Conservation (phyloP, 805 yeast species). For the Kodamaea sagamina region DNA sequence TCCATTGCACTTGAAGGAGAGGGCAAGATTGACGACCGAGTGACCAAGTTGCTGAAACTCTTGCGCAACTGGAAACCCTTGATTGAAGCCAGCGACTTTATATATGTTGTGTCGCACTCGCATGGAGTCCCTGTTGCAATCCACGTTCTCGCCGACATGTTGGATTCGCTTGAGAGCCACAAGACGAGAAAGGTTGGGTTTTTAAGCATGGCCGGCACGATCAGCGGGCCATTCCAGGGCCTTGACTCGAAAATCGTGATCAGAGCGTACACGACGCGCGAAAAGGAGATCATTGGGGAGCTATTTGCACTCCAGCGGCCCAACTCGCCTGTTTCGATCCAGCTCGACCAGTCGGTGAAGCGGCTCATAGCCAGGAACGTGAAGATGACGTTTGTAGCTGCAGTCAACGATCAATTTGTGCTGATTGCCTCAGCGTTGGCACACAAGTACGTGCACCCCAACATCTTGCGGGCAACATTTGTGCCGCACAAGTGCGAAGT, state of each 20-base stretch:
- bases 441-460: conserved; percentile 36
- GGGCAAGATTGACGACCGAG: conserved; percentile 35
- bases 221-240: conserved; percentile 34
- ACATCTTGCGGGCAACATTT: conserved; percentile 33
- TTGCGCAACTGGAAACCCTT: conserved; percentile 36
- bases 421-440: conserved; percentile 37
- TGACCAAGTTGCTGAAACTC: conserved; percentile 25
- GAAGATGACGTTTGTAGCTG: conserved; percentile 38
- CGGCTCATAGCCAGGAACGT: conserved; percentile 18
- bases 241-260: conserved; percentile 29
- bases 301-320: conserved; percentile 35
- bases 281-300: conserved; percentile 39
- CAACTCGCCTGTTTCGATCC: conserved; percentile 18
- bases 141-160: conserved; percentile 26
- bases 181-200: conserved; percentile 29
- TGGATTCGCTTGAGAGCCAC: conserved; percentile 12
- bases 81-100: conserved; percentile 32
- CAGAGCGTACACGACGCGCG: conserved; percentile 38
- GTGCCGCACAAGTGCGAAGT: conserved; percentile 20
- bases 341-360: conserved; percentile 22
- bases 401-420: conserved; percentile 38
- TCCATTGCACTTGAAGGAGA: conserved; percentile 45
- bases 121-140: conserved; percentile 37
- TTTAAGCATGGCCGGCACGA: conserved; percentile 38
- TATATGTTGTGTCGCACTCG: conserved; percentile 30